Percentiles rank a stretch among this genome's conserved stretches.
These are phyloP conservation scores for Pyricularia sp. DNA, from an alignment of 2,329 filamentous ascomycete genomes.

Conservation along the genomic window DNA sequence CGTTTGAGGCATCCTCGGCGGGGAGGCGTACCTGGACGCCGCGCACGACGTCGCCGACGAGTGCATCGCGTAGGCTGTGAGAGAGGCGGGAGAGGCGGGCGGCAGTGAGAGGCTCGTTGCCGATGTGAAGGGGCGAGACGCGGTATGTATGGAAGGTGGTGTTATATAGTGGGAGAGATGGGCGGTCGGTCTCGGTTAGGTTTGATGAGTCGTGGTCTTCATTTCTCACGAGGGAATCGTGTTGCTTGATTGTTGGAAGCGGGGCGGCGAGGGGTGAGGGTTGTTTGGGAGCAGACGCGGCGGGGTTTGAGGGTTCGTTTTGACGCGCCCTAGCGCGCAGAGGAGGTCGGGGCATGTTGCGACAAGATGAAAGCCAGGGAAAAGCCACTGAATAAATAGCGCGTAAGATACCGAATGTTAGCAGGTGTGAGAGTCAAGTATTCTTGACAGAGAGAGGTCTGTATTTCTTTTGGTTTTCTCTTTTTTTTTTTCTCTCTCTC, in stretches of 20 bases:
- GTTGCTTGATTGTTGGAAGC: background rate
- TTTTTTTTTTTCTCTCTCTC: too few relatives aligned
- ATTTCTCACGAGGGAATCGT: background rate
- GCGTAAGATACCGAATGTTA: background rate
- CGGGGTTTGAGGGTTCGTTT: too few relatives aligned
- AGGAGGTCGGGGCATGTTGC: constrained; percentile 1
- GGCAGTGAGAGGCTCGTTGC: constrained; percentile 22
- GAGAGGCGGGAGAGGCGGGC: constrained; percentile 29
- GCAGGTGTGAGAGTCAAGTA: background rate
- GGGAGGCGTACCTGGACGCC: constrained; percentile 39
- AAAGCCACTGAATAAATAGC: background rate
- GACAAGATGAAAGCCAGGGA: background rate
- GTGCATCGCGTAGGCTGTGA: constrained; percentile 35
- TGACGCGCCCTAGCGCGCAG: background rate
- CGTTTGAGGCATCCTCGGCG: constrained; percentile 17
- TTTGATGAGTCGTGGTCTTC: background rate
- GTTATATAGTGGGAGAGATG: constrained; percentile 35
- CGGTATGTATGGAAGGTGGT: constrained; percentile 45
- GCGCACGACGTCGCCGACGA: constrained; percentile 47
- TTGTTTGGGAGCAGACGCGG: background rate
- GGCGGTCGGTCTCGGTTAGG: background rate
- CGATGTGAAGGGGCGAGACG: constrained; percentile 39
- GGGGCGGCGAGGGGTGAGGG: background rate
- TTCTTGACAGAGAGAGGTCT: background rate
- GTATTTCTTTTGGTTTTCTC: background rate